These are phyloP conservation scores for Chimonanthus praecox DNA, from an alignment of 164 flowering plant genomes.

Conservation along the genomic window DNA sequence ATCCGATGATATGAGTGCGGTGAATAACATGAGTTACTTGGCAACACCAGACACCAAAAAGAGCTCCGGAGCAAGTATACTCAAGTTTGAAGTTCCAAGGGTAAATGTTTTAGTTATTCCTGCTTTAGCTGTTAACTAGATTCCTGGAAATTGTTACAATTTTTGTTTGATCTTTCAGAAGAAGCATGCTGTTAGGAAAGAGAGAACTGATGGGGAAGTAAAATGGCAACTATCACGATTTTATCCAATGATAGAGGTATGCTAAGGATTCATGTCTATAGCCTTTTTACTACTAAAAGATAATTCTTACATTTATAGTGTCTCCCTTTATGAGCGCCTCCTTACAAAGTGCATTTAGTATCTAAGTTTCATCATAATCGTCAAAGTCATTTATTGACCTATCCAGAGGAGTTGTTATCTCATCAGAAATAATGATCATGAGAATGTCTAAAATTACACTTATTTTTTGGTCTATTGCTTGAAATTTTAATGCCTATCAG, in stretches of 20 bases:
- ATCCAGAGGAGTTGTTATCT: no score
- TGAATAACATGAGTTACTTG: conserved; percentile 71
- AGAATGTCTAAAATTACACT: no score
- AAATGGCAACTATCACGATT: conserved; percentile 85
- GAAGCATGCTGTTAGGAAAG: conserved; percentile 77
- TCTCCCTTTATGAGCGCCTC: not conserved
- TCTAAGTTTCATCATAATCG: no score
- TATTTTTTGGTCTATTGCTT: no score
- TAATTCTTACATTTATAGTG: not conserved
- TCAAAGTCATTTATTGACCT: no score
- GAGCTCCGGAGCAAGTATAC: conserved; percentile 45
- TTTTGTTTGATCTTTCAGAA: conserved; percentile 33
- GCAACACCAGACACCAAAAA: conserved; percentile 61
- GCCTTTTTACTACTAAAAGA: not conserved
- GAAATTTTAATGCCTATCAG: no score
- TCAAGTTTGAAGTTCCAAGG: conserved; percentile 85
- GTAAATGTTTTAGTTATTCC: conserved; percentile 24
- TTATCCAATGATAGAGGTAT: conserved; percentile 95
- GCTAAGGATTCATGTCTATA: not conserved
- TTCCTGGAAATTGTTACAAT: not conserved
- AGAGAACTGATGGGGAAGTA: conserved; percentile 66
- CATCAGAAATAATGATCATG: no score
- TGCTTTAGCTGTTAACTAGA: not conserved
- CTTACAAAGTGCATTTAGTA: no score
- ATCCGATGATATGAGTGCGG: conserved; percentile 75